Conservation (phyloP, 495 filamentous ascomycete genomes). For the Acidiella bohemica region DNA sequence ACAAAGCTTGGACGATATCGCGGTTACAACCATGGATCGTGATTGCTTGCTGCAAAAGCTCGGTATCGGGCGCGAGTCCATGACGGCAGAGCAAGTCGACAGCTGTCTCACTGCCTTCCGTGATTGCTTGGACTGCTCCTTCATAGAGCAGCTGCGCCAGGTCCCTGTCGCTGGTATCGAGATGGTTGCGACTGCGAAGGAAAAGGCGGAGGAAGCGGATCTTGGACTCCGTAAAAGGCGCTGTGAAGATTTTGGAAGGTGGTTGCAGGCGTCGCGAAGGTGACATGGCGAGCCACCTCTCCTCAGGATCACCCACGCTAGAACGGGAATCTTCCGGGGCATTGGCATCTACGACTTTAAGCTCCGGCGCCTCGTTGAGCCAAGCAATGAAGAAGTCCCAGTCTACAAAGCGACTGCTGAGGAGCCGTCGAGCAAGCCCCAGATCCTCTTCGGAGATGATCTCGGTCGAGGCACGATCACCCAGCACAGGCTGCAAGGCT, state of each 20-base stretch:
- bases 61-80: constrained; percentile 3
- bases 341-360: too few species aligned
- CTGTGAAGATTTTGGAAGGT: constrained; percentile 11
- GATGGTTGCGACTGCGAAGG: too few species aligned
- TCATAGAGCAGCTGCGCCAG: too few species aligned
- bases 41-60: constrained; percentile 10
- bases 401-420: constrained; percentile 13
- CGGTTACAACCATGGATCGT: constrained; percentile 7
- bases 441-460: neutral
- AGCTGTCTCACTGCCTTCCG: neutral
- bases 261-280: constrained; percentile 2
- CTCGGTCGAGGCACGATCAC: neutral
- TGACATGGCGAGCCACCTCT: too few species aligned
- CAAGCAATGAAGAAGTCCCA: constrained; percentile 12
- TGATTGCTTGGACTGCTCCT: constrained; percentile 8
- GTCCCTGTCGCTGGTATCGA: too few species aligned
- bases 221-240: too few species aligned
- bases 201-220: too few species aligned
- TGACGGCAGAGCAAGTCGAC: neutral
- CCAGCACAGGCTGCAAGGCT: constrained; percentile 1
- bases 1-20: neutral
- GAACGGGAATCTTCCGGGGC: too few species aligned
- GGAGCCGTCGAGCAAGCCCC: constrained; percentile 5
- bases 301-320: too few species aligned
- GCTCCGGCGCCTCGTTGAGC: constrained; percentile 8